Percentiles rank a stretch among this genome's conserved stretches.
Evolutionary conservation across 75 land plant genomes (phyloP).

Genomic region (Isoetes taiwanensis): DNA sequence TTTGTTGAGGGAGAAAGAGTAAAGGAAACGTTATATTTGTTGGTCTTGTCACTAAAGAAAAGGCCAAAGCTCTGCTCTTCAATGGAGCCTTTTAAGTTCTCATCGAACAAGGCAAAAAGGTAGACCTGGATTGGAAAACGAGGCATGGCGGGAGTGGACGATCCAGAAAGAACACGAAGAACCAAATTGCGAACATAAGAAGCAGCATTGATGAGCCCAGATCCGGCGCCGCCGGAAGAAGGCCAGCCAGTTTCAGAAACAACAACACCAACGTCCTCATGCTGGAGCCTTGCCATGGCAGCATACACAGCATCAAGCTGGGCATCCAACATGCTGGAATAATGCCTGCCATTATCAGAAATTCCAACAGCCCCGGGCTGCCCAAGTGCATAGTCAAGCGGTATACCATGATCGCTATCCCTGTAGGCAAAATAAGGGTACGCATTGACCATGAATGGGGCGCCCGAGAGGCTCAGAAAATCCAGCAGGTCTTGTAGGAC

Average conservation of each 20-base stretch:
- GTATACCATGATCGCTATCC: neutral
- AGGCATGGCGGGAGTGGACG: neutral
- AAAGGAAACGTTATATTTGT: neutral
- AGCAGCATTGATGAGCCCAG: neutral
- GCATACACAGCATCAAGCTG: neutral
- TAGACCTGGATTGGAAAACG: neutral
- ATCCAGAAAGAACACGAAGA: neutral
- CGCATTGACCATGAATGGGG: neutral
- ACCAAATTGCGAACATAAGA: neutral
- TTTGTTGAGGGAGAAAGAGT: too few species aligned
- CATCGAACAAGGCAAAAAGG: conserved; percentile 3
- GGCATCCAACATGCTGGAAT: neutral
- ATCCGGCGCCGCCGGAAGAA: neutral
- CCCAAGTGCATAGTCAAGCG: neutral
- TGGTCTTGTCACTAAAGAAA: neutral
- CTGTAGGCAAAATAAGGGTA: conserved; percentile 1
- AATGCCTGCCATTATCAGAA: neutral
- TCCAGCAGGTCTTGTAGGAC: neutral
- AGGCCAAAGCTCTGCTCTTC: neutral
- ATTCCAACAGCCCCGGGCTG: conserved; percentile 3
- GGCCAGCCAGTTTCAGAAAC: conserved; percentile 6
- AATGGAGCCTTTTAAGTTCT: neutral
- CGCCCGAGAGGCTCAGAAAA: neutral
- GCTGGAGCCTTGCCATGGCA: neutral
- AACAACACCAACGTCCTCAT: neutral